A percentile compares a stretch with the other conserved stretches of the same genome.
phyloP scores from a whole-genome alignment of 2,329 filamentous ascomycete species.

The Aspergillus novofumigatus region DNA sequence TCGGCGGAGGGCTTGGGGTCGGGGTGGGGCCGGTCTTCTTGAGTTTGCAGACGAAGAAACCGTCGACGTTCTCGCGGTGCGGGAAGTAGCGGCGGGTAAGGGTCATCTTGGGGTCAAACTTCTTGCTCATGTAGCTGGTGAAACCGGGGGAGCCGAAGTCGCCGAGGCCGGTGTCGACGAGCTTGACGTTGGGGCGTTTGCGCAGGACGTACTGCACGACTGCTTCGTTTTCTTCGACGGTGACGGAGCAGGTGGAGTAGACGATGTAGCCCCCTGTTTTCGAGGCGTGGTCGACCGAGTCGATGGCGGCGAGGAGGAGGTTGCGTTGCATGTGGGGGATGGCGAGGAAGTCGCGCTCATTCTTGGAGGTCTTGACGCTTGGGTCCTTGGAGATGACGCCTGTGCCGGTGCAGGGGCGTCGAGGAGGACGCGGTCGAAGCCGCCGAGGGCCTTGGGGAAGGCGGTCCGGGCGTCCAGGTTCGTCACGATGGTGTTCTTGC shows the following conservation, averaged over 20 bases:
- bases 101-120: conserved; percentile 80
- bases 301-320: conserved; percentile 85
- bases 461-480: conserved; percentile 85
- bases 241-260: conserved; percentile 95
- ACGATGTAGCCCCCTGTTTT: conserved; percentile 94
- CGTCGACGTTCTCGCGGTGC: conserved; percentile 90
- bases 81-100: conserved; percentile 84
- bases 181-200: conserved; percentile 86
- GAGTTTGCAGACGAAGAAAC: conserved; percentile 97
- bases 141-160: conserved; percentile 91
- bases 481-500: conserved; percentile 90
- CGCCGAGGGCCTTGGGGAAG: conserved; percentile 90
- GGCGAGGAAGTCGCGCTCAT: conserved; percentile 86
- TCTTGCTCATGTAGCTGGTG: conserved; percentile 84
- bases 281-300: conserved; percentile 85
- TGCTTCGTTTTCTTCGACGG: conserved; percentile 87
- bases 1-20: conserved; percentile 20
- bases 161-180: conserved; percentile 81
- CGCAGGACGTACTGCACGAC: conserved; percentile 91
- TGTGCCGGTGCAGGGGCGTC: conserved; percentile 93
- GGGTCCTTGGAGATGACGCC: conserved; percentile 97
- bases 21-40: conserved; percentile 84
- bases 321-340: conserved; percentile 95
- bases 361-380: conserved; percentile 97
- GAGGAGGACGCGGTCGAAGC: conserved; percentile 89